These are phyloP conservation scores for Aciculoconidium aculeatum DNA, from an alignment of 805 yeast genomes.

Conservation along the genomic window DNA sequence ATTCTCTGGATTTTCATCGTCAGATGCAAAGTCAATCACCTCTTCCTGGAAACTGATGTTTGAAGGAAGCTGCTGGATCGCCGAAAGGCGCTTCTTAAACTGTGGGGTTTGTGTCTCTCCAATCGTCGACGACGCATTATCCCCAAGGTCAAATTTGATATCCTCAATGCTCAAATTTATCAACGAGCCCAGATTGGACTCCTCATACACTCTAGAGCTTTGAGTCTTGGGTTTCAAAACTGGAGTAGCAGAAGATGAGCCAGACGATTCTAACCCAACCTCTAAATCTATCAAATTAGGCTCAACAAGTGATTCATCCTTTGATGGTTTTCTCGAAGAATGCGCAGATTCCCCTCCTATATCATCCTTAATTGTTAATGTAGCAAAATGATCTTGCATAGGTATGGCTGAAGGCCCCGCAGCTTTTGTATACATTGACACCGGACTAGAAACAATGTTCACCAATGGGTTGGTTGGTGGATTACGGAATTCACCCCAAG, in stretches of 20 bases:
- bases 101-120: constrained; percentile 12
- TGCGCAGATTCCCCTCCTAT: no score
- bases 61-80: constrained; percentile 20
- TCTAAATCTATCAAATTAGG: constrained; percentile 33
- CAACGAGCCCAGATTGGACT: constrained; percentile 14
- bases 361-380: constrained; percentile 5
- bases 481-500: constrained; percentile 29
- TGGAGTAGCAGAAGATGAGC: constrained; percentile 15
- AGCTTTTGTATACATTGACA: constrained; percentile 1
- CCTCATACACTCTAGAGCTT: constrained; percentile 6
- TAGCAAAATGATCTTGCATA: constrained; percentile 4
- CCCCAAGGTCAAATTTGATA: not conserved
- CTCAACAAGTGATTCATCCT: constrained; percentile 8
- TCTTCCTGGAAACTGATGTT: constrained; percentile 35
- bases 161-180: constrained; percentile 24
- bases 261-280: constrained; percentile 25
- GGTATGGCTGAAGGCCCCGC: no score
- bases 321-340: constrained; percentile 2
- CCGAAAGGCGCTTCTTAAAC: constrained; percentile 28
- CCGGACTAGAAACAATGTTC: constrained; percentile 5
- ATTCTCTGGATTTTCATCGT: constrained; percentile 36
- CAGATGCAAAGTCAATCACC: constrained; percentile 41
- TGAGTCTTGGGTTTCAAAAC: constrained; percentile 10
- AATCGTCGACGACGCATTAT: not conserved
- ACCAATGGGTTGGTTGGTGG: constrained; percentile 3